Conservation (phyloP, 371 early-diverging fungal species). For the Mucor piriformis region DNA sequence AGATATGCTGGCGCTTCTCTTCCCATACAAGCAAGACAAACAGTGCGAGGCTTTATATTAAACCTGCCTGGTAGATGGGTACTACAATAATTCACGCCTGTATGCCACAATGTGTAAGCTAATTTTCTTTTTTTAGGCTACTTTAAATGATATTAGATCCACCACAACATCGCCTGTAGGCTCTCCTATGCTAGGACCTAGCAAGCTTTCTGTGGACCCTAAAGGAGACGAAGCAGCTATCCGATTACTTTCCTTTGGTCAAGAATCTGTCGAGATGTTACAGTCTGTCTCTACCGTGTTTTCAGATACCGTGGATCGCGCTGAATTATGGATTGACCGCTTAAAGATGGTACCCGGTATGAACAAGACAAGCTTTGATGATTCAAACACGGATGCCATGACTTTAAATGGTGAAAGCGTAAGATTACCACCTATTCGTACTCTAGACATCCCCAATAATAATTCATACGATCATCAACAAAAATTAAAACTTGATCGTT, state of each 20-base stretch:
- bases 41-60: constrained; percentile 86
- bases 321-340: constrained; percentile 75
- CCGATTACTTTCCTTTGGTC: constrained; percentile 66
- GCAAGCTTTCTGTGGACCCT: constrained; percentile 11
- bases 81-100: background rate
- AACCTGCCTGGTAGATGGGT: constrained; percentile 85
- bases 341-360: constrained; percentile 45
- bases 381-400: background rate
- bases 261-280: constrained; percentile 84
- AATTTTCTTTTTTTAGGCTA: constrained; percentile 19
- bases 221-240: constrained; percentile 39
- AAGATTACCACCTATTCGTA: constrained; percentile 38
- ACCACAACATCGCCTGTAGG: constrained; percentile 46
- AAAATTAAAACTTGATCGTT: constrained; percentile 5
- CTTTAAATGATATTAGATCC: constrained; percentile 38
- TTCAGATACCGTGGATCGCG: constrained; percentile 74
- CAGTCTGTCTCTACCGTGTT: constrained; percentile 76
- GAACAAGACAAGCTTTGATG: background rate
- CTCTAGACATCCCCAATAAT: constrained; percentile 14
- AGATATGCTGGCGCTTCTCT: constrained; percentile 86
- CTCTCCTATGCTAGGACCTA: constrained; percentile 38
- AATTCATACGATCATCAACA: constrained; percentile 14
- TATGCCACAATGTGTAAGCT: background rate
- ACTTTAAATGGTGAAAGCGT: constrained; percentile 14
- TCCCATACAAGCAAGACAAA: constrained; percentile 81